Evolutionary conservation across 2,329 filamentous ascomycete genomes (phyloP).

Genomic region (Chalaropsis ovoidea): DNA sequence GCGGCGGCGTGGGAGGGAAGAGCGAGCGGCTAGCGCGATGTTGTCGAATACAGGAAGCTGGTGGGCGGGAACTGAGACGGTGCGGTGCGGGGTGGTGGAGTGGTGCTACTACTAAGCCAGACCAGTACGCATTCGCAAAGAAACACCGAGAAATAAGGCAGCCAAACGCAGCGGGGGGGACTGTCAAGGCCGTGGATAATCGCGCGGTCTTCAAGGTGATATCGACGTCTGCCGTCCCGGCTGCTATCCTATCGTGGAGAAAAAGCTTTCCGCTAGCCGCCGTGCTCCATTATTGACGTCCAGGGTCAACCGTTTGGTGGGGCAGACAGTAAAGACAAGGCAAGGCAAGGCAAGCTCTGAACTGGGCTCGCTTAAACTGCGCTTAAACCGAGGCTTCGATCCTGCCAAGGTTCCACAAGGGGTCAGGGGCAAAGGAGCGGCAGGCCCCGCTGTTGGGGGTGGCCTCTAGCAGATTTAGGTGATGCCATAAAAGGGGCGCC

Average conservation of each 20-base stretch:
- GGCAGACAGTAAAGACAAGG: slow-evolving; percentile 4
- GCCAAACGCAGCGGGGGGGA: neutral
- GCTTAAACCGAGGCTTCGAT: neutral
- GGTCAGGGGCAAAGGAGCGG: neutral
- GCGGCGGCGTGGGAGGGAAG: neutral
- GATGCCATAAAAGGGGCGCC: neutral
- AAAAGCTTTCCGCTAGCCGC: slow-evolving; percentile 24
- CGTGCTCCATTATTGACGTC: slow-evolving; percentile 8
- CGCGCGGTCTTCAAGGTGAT: neutral
- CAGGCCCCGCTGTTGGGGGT: neutral
- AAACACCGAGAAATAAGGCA: neutral
- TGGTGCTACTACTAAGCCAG: neutral
- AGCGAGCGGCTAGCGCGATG: neutral
- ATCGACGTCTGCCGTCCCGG: slow-evolving; percentile 11
- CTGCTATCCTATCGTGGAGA: slow-evolving; percentile 21
- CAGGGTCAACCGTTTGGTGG: slow-evolving; percentile 22
- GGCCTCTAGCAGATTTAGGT: neutral
- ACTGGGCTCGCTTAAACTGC: slow-evolving; percentile 9
- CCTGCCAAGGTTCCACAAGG: neutral
- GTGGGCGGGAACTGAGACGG: neutral
- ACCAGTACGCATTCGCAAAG: neutral
- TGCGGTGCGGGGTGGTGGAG: neutral
- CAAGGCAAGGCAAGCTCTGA: neutral
- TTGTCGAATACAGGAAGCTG: neutral
- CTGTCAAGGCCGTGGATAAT: neutral